Percentiles rank a stretch among this genome's conserved stretches.
These are phyloP conservation scores for Podospora pseudoanserina DNA, from an alignment of 495 filamentous ascomycete genomes.

Conservation along the genomic window DNA sequence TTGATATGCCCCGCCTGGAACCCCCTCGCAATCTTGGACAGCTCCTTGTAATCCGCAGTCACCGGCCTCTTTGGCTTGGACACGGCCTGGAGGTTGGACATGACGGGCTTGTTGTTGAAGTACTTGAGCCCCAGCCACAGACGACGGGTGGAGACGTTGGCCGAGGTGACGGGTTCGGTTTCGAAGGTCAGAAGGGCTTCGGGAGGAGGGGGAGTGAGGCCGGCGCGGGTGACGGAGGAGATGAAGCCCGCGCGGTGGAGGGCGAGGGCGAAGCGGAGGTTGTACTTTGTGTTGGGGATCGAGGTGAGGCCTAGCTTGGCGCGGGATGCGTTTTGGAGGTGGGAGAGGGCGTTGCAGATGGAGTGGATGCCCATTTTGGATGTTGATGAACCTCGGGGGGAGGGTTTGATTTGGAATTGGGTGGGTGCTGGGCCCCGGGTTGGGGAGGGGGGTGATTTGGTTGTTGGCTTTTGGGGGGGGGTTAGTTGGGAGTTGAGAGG, in stretches of 20 bases:
- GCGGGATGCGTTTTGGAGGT: constrained; percentile 89
- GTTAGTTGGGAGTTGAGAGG: background rate
- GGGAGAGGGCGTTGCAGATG: constrained; percentile 78
- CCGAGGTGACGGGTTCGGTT: constrained; percentile 64
- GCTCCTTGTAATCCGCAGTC: constrained; percentile 55
- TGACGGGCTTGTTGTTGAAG: constrained; percentile 79
- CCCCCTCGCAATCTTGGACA: constrained; percentile 65
- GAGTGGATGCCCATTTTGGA: constrained; percentile 77
- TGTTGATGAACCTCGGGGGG: background rate
- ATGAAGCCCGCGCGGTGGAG: constrained; percentile 83
- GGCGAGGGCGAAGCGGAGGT: constrained; percentile 68
- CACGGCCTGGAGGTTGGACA: constrained; percentile 65
- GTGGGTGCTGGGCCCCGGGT: background rate
- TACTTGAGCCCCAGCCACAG: constrained; percentile 96
- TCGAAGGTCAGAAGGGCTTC: constrained; percentile 48
- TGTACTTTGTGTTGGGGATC: constrained; percentile 75
- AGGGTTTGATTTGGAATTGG: background rate
- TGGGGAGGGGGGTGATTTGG: background rate
- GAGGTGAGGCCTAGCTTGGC: constrained; percentile 85
- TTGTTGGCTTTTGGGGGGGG: background rate
- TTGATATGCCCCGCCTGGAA: constrained; percentile 59
- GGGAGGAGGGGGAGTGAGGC: constrained; percentile 59
- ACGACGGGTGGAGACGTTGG: constrained; percentile 71
- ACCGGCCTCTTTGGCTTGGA: constrained; percentile 74
- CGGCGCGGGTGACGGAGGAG: constrained; percentile 75